Base-by-base conservation (phyloP, 768 basidiomycete species). In the Lentinus tigrinus region DNA sequence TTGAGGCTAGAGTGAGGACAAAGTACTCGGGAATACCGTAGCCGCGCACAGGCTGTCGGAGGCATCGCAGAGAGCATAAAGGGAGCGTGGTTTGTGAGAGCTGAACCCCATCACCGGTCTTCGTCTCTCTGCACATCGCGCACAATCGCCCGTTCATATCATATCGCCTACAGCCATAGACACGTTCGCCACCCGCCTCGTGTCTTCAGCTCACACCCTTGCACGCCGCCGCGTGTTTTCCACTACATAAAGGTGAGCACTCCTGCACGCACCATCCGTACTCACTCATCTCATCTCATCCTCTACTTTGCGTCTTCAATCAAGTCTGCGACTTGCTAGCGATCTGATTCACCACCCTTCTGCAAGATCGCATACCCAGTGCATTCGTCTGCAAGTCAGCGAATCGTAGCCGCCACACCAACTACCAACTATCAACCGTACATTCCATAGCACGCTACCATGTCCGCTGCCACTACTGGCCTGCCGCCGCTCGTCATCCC, bases 321-420 rank as follows among this genome's bases (percentile, higher is more conserved):
- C 34, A 50, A 60, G 58, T 55, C 56, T 52, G 58, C 50, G 54
- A 60, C 58, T 63, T 59, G 50, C 42, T 47, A 47, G n/a, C 31
- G 28, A 16, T 19, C 54, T 2, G 8, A 11, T 36, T 36, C 34
- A 13, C 47, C 3, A 4, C 40, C 31, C n/a, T n/a, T n/a, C n/a
- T n/a, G n/a, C n/a, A n/a, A n/a, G 21, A 19, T 9, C 43, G 1
- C 23, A 19, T 23, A 7, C 7, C 10, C 24, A 17, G n/a, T 21
- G 17, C 42, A 24, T 31, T 31, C 43, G 24, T 46, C 43, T 19
- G 24, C 21, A 27, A 40, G 39, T 40, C 39, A 17, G 39, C 39
- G 19, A 37, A 37, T 16, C 39, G 17, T 16, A 40, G 17, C 39
- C 19, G 6, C 39, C 39, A 40, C 5, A 31, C 16, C 10, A n/a